These are phyloP conservation scores for Saksenaea vasiformis DNA, from an alignment of 371 early-diverging fungal species.

Conservation along the genomic window DNA sequence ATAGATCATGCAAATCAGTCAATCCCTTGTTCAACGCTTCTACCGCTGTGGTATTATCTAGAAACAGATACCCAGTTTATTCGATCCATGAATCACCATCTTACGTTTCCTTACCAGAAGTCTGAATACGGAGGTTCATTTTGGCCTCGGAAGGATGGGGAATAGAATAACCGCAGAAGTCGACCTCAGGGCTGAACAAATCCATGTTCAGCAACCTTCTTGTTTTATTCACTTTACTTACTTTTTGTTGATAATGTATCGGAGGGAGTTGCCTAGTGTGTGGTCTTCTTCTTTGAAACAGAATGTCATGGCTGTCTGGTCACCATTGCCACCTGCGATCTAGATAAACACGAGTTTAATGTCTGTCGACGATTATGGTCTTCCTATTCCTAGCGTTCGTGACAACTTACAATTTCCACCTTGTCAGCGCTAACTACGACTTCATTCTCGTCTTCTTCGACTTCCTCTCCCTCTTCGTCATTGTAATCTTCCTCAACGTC, in stretches of 20 bases:
- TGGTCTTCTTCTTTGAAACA: constrained; percentile 93
- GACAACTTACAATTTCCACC: constrained; percentile 53
- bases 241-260: constrained; percentile 95
- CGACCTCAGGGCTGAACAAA: constrained; percentile 76
- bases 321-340: constrained; percentile 68
- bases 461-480: constrained; percentile 27
- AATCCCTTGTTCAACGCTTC: constrained; percentile 88
- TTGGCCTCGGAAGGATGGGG: constrained; percentile 99
- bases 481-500: constrained; percentile 23
- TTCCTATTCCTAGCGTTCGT: too few species aligned
- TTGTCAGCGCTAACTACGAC: constrained; percentile 46
- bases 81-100: neutral
- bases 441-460: constrained; percentile 23
- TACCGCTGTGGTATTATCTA: constrained; percentile 77
- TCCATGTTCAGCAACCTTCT: neutral
- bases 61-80: neutral
- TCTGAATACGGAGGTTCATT: constrained; percentile 95
- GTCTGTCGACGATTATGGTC: neutral
- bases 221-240: constrained; percentile 29
- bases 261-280: constrained; percentile 93
- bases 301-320: constrained; percentile 84
- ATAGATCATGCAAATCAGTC: constrained; percentile 75
- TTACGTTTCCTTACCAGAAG: constrained; percentile 54
- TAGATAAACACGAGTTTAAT: constrained; percentile 9
- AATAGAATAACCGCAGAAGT: constrained; percentile 98